These are phyloP conservation scores for Chimonanthus praecox DNA, from an alignment of 164 flowering plant species.

Conservation along the genomic window DNA sequence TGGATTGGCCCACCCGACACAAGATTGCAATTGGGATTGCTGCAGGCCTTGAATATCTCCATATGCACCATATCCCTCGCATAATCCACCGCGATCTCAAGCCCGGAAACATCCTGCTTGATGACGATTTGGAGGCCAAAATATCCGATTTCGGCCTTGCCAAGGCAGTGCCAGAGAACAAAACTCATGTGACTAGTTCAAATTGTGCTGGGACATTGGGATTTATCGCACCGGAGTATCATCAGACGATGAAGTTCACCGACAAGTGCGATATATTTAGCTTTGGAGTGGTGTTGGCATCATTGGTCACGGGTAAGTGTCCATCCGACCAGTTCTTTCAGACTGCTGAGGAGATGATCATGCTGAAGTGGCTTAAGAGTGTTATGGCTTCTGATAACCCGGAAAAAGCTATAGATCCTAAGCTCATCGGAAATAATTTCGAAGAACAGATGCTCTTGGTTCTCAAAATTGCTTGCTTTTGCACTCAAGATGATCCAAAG, in stretches of 20 bases:
- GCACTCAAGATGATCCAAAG: conserved; percentile 75
- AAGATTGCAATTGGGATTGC: conserved; percentile 68
- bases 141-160: conserved; percentile 96
- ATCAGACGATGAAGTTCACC: conserved; percentile 79
- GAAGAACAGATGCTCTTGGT: conserved; percentile 82
- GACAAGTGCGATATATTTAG: conserved; percentile 91
- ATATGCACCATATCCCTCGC: conserved; percentile 51
- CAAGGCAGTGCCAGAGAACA: conserved; percentile 58
- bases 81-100: conserved; percentile 88
- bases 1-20: conserved; percentile 65
- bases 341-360: conserved; percentile 54
- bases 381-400: conserved; percentile 78
- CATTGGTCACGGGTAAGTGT: conserved; percentile 62
- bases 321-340: conserved; percentile 81
- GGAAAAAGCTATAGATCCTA: conserved; percentile 53
- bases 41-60: conserved; percentile 80
- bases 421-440: conserved; percentile 50
- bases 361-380: conserved; percentile 82
- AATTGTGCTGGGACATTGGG: conserved; percentile 84
- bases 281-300: conserved; percentile 76
- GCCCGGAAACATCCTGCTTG: conserved; percentile 79
- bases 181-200: conserved; percentile 67
- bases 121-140: conserved; percentile 84
- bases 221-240: conserved; percentile 90
- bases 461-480: conserved; percentile 85